These are phyloP conservation scores for Caryopteris hybrid DNA, from an alignment of 305 asterid species.

Conservation along the genomic window DNA sequence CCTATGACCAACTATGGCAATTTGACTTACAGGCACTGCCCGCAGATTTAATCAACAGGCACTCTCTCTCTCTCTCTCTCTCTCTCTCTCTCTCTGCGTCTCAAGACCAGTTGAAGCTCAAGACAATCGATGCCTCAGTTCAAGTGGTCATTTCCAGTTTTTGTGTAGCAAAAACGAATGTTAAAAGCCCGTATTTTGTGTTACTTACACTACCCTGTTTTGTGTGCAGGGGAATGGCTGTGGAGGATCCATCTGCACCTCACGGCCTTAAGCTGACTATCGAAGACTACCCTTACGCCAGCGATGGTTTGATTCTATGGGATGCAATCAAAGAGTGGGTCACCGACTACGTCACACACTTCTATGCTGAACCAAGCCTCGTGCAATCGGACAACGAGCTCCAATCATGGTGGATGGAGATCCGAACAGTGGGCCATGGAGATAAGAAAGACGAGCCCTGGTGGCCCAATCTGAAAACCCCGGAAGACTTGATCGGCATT, in stretches of 20 bases:
- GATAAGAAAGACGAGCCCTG: conserved; percentile 75
- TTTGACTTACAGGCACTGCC: conserved; percentile 69
- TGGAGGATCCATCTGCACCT: conserved; percentile 62
- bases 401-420: conserved; percentile 83
- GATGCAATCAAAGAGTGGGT: conserved; percentile 71
- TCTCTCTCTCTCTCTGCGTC: not conserved
- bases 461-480: conserved; percentile 65
- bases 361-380: conserved; percentile 32
- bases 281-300: conserved; percentile 81
- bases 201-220: not conserved
- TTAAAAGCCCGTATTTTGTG: too few relatives aligned
- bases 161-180: too few relatives aligned
- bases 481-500: conserved; percentile 37
- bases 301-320: conserved; percentile 75
- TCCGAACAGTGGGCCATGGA: conserved; percentile 58
- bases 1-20: conserved; percentile 55
- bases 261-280: conserved; percentile 63
- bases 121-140: too few relatives aligned
- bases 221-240: conserved; percentile 66
- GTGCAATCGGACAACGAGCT: conserved; percentile 57
- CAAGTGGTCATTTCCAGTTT: too few relatives aligned
- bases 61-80: not conserved
- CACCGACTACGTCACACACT: conserved; percentile 49
- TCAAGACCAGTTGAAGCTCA: not conserved
- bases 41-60: conserved; percentile 66